phyloP scores from a whole-genome alignment of 164 flowering plant species.

The Vitis cinerea region DNA sequence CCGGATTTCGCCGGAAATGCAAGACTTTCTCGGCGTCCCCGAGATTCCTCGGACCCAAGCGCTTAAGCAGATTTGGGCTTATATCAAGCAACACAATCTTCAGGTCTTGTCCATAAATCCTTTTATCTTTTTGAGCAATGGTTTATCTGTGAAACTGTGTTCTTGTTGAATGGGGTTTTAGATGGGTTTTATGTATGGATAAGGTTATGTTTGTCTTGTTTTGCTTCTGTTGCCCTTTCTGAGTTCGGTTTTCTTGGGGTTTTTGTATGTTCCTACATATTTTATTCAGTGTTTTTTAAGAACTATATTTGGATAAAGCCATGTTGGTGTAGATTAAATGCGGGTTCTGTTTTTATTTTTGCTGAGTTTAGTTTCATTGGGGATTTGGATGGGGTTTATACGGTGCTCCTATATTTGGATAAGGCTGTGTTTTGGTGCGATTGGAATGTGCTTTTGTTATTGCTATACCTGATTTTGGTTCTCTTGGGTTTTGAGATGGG shows the following conservation, averaged over 20 bases:
- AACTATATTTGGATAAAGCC: background rate
- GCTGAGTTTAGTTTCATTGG: background rate
- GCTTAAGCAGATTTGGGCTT: conserved; percentile 86
- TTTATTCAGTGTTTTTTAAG: background rate
- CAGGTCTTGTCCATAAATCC: conserved; percentile 44
- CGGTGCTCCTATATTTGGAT: background rate
- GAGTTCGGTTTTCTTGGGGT: too few relatives aligned
- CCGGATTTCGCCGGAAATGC: conserved; percentile 72
- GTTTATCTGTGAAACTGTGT: background rate
- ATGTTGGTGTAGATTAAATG: background rate
- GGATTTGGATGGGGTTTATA: conserved; percentile 1
- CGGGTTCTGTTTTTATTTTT: background rate
- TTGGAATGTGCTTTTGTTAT: background rate
- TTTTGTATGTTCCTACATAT: background rate
- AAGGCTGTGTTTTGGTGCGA: background rate
- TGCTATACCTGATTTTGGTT: background rate
- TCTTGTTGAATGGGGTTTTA: background rate
- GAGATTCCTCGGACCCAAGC: conserved; percentile 92
- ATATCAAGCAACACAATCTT: conserved; percentile 80
- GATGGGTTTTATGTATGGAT: conserved; percentile 8
- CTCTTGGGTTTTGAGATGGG: background rate
- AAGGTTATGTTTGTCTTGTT: background rate
- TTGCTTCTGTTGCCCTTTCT: too few relatives aligned
- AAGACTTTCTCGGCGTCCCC: conserved; percentile 63
- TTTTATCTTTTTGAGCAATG: background rate